Conservation (phyloP, 2,329 filamentous ascomycete species). For the Mycosphaerella sp. region DNA sequence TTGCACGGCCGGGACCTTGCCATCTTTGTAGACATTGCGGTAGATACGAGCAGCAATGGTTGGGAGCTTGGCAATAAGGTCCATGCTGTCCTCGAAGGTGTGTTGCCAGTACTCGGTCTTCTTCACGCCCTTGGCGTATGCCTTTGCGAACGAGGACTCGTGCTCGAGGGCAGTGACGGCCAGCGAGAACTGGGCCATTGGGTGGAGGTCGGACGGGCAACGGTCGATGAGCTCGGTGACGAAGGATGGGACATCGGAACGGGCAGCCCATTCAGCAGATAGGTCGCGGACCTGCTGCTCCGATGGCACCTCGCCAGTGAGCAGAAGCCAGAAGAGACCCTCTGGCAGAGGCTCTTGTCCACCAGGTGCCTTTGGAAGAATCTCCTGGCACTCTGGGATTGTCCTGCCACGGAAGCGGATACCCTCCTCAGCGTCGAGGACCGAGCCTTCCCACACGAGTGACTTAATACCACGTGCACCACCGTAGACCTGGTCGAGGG, state of each 20-base stretch:
- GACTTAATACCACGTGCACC: constrained; percentile 99
- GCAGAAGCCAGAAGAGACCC: constrained; percentile 98
- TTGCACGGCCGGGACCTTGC: constrained; percentile 91
- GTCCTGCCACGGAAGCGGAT: constrained; percentile 99
- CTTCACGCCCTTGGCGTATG: constrained; percentile 97
- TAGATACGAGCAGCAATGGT: constrained; percentile 98
- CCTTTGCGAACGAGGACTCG: constrained; percentile 95
- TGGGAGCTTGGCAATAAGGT: constrained; percentile 98
- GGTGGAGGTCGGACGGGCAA: constrained; percentile 97
- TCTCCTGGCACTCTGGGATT: constrained; percentile 96
- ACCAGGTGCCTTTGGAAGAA: constrained; percentile 94
- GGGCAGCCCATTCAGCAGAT: constrained; percentile 97
- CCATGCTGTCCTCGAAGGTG: constrained; percentile 99
- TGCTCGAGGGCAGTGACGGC: constrained; percentile 98
- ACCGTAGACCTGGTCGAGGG: constrained; percentile 98
- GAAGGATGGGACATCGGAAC: constrained; percentile 94
- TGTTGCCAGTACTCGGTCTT: constrained; percentile 99
- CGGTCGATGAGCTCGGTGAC: constrained; percentile 99
- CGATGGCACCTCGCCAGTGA: constrained; percentile 94
- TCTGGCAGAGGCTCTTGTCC: constrained; percentile 96
- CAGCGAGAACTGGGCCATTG: constrained; percentile 99
- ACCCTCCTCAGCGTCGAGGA: constrained; percentile 97
- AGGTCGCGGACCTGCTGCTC: constrained; percentile 98
- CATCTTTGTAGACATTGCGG: constrained; percentile 99
- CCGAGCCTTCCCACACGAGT: constrained; percentile 97